Conservation (phyloP, 176 grass and related monocot genomes). For the Eleusine indica region DNA sequence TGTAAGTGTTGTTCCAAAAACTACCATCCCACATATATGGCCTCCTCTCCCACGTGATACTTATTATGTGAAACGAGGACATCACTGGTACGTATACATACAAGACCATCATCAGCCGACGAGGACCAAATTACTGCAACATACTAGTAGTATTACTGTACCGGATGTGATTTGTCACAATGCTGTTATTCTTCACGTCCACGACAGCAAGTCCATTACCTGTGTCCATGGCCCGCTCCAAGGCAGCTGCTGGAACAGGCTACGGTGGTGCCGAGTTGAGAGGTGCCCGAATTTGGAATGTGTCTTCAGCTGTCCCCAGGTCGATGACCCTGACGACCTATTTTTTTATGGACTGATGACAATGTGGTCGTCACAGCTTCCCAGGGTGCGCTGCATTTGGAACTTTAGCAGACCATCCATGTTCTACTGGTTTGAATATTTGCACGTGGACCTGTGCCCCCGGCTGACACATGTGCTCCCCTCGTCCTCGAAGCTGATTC, state of each 20-base stretch:
- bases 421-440: not conserved
- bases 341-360: accelerated
- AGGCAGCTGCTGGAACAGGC: accelerated
- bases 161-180: not conserved
- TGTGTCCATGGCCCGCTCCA: not conserved
- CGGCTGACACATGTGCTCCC: conserved; percentile 18
- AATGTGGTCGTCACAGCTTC: conserved; percentile 13
- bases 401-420: not conserved
- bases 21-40: no score
- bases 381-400: not conserved
- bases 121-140: not conserved
- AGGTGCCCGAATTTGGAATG: conserved; percentile 4
- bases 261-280: conserved; percentile 21
- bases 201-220: not conserved
- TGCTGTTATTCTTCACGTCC: not conserved
- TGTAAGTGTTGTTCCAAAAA: not conserved
- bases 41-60: not conserved
- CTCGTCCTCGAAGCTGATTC: not conserved
- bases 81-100: not conserved
- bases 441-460: conserved; percentile 19
- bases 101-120: not conserved
- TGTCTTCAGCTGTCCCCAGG: not conserved
- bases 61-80: no score
- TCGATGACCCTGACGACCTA: accelerated
- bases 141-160: not conserved